phyloP scores from a whole-genome alignment of 1,284 basidiomycete genomes.

The Malassezia caprae region DNA sequence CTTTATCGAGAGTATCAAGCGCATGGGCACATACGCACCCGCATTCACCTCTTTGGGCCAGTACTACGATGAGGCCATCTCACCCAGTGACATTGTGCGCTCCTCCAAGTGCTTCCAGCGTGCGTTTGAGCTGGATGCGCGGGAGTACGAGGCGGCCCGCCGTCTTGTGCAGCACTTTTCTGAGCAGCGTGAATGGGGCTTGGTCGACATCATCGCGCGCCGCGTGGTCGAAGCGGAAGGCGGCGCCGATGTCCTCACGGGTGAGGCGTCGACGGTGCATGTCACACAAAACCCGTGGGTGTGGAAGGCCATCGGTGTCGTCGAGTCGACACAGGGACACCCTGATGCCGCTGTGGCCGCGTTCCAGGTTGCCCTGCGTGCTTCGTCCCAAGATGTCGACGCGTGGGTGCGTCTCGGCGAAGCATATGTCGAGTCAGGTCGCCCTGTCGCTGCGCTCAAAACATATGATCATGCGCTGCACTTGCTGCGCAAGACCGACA shows the following conservation, averaged over 20 bases:
- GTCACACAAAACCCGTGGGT: slow-evolving; percentile 77
- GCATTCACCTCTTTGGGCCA: slow-evolving; percentile 87
- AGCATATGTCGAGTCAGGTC: slow-evolving; percentile 75
- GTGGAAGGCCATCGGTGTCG: slow-evolving; percentile 91
- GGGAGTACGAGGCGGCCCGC: slow-evolving; percentile 73
- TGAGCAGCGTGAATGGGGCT: slow-evolving; percentile 85
- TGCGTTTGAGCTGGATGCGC: slow-evolving; percentile 88
- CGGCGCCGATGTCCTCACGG: slow-evolving; percentile 24
- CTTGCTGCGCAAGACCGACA: slow-evolving; percentile 14
- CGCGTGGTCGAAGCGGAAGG: slow-evolving; percentile 71
- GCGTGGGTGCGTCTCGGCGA: slow-evolving; percentile 87
- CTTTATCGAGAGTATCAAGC: slow-evolving; percentile 75
- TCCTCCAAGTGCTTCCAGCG: slow-evolving; percentile 96
- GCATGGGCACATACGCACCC: slow-evolving; percentile 67
- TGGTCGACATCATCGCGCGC: slow-evolving; percentile 82
- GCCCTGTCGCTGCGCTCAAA: slow-evolving; percentile 80
- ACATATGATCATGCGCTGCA: slow-evolving; percentile 65
- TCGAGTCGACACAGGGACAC: slow-evolving; percentile 68
- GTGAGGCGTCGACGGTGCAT: slow-evolving; percentile 11
- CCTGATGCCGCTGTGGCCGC: slow-evolving; percentile 70
- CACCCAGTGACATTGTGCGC: slow-evolving; percentile 68
- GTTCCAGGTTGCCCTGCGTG: slow-evolving; percentile 77
- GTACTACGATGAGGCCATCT: slow-evolving; percentile 66
- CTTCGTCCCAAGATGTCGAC: slow-evolving; percentile 64
- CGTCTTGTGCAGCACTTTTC: slow-evolving; percentile 80